phyloP scores from a whole-genome alignment of 164 flowering plant species.

The Pachysandra terminalis region DNA sequence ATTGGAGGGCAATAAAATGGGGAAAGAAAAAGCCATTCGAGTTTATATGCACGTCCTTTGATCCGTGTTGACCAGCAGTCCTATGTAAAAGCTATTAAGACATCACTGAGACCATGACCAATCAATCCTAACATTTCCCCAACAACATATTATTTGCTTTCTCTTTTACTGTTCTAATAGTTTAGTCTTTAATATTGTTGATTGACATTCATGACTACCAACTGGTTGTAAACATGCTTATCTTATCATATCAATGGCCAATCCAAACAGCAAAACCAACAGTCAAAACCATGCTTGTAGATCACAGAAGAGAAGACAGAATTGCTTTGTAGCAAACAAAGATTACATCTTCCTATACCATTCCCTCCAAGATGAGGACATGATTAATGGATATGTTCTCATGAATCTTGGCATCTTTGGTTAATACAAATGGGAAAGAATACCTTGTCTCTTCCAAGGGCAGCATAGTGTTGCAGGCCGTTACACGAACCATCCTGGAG shows the following conservation, averaged over 20 bases:
- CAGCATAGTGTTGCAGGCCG: slow-evolving; percentile 99
- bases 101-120: too few relatives aligned
- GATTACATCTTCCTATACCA: background rate
- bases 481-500: slow-evolving; percentile 98
- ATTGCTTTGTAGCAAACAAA: too few relatives aligned
- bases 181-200: background rate
- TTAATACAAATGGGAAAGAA: background rate
- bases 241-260: background rate
- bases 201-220: background rate
- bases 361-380: background rate
- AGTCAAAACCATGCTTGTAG: background rate
- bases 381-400: background rate
- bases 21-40: too few relatives aligned
- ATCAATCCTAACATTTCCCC: too few relatives aligned
- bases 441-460: slow-evolving; percentile 98
- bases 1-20: too few relatives aligned
- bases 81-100: too few relatives aligned
- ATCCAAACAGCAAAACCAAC: background rate
- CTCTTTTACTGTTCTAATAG: background rate
- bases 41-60: too few relatives aligned
- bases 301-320: too few relatives aligned
- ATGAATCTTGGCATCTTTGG: background rate
- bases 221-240: background rate
- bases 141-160: too few relatives aligned
- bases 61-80: too few relatives aligned